Base-by-base conservation (phyloP, 164 flowering plant species). In the Umbellularia californica region DNA sequence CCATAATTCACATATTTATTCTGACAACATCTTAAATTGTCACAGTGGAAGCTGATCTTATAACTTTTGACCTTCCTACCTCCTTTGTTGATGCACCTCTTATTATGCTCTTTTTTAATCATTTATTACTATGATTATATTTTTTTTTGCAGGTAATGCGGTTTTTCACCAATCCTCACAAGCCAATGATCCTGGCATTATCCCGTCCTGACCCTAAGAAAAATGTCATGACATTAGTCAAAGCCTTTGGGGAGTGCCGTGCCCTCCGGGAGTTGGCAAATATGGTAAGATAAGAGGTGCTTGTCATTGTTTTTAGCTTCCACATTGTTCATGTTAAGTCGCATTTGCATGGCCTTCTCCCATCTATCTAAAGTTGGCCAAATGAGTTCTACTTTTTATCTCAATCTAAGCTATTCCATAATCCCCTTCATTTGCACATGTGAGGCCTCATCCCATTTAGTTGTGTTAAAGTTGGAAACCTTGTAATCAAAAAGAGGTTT, bases 141-240 rank as follows among this genome's bases (percentile, higher is more conserved):
- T 19, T 27, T 17, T 3, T 69, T 69, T 41, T 41, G 33, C 93
- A 92, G 95, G 77, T 92, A n/a, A 92, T 87, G 91, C 76, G 94
- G 27, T 92, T 92, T 75, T 91, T 92, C 79, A 85, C 88, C 9
- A 92, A 92, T 79, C 95, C 94, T 47, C 94, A 89, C 85, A 92
- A 91, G 82, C 97, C 97, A 0, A 92, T 86, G 85, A 92, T 91
- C 73, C 89, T 92, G 4, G 97, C 97, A 65, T 73, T 92, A 70
- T 90, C 97, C 3, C 87, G 94, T 51, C 95, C 97, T 69, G 97
- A 92, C 79, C 97, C 94, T 0, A 92, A 92, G 83, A 92, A 92
- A 69, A 92, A 91, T 69, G 88, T 92, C 60, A 88, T 91, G 33
- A 90, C 92, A 47, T 83, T 92, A 72, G 82, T 92, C 72, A 90